These are phyloP conservation scores for Torulaspora franciscae DNA, from an alignment of 805 yeast species.

Conservation along the genomic window DNA sequence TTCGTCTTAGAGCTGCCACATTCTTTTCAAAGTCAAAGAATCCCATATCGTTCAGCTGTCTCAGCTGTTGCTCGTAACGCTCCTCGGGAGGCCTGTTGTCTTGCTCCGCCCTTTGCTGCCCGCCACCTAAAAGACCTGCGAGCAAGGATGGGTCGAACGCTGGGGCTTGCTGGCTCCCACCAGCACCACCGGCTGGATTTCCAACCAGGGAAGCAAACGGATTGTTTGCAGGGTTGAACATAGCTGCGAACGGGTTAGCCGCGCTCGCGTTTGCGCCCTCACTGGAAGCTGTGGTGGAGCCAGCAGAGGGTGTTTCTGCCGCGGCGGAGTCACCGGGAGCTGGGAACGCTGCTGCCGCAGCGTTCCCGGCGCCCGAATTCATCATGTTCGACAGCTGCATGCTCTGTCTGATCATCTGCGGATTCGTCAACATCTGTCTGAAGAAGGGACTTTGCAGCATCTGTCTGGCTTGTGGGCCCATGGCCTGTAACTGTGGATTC, in stretches of 20 bases:
- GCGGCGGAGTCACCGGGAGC: constrained; percentile 42
- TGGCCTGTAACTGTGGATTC: constrained; percentile 74
- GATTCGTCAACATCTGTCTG: constrained; percentile 75
- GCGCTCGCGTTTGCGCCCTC: constrained; percentile 34
- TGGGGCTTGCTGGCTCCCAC: constrained; percentile 27
- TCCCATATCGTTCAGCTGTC: constrained; percentile 78
- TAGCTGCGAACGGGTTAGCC: constrained; percentile 49
- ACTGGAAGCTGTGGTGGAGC: constrained; percentile 18
- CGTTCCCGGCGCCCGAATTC: constrained; percentile 36
- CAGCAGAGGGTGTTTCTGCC: constrained; percentile 7
- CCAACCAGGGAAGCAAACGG: constrained; percentile 41
- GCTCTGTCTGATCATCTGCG: constrained; percentile 78
- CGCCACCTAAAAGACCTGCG: constrained; percentile 40
- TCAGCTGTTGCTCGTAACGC: constrained; percentile 62
- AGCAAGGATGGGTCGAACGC: constrained; percentile 49
- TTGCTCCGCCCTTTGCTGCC: constrained; percentile 27
- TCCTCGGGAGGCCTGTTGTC: constrained; percentile 79
- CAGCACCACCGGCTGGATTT: constrained; percentile 22
- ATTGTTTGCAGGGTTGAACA: constrained; percentile 38
- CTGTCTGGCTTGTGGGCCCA: constrained; percentile 88
- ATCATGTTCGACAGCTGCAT: constrained; percentile 64
- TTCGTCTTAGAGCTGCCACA: constrained; percentile 84
- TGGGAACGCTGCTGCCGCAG: constrained; percentile 41
- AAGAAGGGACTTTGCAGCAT: constrained; percentile 80
- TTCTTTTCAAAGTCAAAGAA: constrained; percentile 90